Conservation (phyloP, 768 basidiomycete genomes). For the Leucocoprinus leucothites region DNA sequence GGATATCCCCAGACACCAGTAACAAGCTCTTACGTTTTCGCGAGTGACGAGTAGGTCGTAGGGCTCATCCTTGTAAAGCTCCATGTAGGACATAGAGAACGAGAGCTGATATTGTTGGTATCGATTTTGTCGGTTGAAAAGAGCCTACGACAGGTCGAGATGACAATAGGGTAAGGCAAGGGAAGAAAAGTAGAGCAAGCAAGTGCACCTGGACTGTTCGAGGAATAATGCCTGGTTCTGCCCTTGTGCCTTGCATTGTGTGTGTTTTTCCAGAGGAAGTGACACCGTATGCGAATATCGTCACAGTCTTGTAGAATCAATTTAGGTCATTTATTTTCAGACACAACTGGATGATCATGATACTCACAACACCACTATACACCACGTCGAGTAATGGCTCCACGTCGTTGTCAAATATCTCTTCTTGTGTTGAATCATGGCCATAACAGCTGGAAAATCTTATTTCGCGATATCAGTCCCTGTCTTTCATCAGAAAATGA, state of each 20-base stretch:
- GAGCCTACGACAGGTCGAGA: slow-evolving; percentile 34
- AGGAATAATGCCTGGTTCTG: slow-evolving; percentile 83
- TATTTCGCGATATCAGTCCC: not conserved
- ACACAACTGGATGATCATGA: not conserved
- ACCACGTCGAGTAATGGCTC: slow-evolving; percentile 76
- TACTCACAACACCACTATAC: slow-evolving; percentile 68
- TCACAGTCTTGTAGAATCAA: slow-evolving; percentile 56
- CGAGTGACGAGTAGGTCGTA: slow-evolving; percentile 80
- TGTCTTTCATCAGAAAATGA: not conserved
- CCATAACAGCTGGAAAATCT: slow-evolving; percentile 80
- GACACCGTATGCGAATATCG: slow-evolving; percentile 88
- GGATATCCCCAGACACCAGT: not conserved
- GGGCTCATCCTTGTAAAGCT: slow-evolving; percentile 90
- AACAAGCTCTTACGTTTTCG: slow-evolving; percentile 48
- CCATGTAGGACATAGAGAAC: slow-evolving; percentile 73
- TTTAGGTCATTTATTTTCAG: slow-evolving; percentile 4
- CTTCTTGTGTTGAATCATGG: slow-evolving; percentile 64
- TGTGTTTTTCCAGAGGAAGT: slow-evolving; percentile 91
- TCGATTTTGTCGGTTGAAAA: slow-evolving; percentile 49
- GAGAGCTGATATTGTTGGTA: slow-evolving; percentile 41
- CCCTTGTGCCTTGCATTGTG: slow-evolving; percentile 82
- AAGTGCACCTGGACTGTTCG: slow-evolving; percentile 66
- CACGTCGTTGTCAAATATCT: slow-evolving; percentile 76
- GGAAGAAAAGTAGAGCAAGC: not conserved
- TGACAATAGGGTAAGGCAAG: not conserved